These are phyloP conservation scores for Tricholomella constricta DNA, from an alignment of 768 basidiomycete species.

Conservation along the genomic window DNA sequence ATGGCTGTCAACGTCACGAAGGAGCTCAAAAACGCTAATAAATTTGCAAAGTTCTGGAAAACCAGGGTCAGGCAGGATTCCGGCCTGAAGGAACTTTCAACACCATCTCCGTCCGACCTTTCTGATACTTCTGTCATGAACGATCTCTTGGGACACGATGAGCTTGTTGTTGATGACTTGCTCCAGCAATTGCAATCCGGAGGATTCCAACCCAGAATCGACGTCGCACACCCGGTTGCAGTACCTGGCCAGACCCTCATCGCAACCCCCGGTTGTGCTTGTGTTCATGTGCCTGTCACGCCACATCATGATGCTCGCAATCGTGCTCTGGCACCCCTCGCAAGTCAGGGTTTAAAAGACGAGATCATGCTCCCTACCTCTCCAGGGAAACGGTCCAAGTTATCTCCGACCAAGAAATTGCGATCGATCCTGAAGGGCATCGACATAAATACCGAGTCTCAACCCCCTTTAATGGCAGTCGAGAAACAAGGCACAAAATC, in stretches of 20 bases:
- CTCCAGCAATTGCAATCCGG: slow-evolving; percentile 23
- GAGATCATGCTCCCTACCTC: slow-evolving; percentile 13
- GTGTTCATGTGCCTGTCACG: neutral
- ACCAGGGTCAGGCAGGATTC: slow-evolving; percentile 28
- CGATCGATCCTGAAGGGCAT: slow-evolving; percentile 12
- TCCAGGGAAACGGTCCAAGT: slow-evolving; percentile 3
- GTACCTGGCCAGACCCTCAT: neutral
- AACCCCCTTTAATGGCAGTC: neutral
- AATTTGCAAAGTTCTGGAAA: slow-evolving; percentile 42
- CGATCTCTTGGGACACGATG: slow-evolving; percentile 15
- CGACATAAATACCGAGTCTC: slow-evolving; percentile 13
- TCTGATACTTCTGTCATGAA: slow-evolving; percentile 21
- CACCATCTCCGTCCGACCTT: slow-evolving; percentile 17
- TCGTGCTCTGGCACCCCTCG: slow-evolving; percentile 16
- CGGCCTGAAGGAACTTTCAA: slow-evolving; percentile 11
- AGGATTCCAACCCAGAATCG: slow-evolving; percentile 8
- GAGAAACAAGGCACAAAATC: slow-evolving; percentile 4
- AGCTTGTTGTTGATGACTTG: slow-evolving; percentile 35
- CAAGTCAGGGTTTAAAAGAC: slow-evolving; percentile 20
- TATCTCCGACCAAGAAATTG: slow-evolving; percentile 7
- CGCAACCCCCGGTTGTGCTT: neutral
- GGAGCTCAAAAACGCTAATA: slow-evolving; percentile 34
- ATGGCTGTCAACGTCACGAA: slow-evolving; percentile 30
- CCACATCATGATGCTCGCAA: neutral
- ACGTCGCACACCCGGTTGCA: neutral